Percentiles rank a stretch among this genome's conserved stretches.
These are phyloP conservation scores for Multifurca ochricompacta DNA, from an alignment of 768 basidiomycete species.

Conservation along the genomic window DNA sequence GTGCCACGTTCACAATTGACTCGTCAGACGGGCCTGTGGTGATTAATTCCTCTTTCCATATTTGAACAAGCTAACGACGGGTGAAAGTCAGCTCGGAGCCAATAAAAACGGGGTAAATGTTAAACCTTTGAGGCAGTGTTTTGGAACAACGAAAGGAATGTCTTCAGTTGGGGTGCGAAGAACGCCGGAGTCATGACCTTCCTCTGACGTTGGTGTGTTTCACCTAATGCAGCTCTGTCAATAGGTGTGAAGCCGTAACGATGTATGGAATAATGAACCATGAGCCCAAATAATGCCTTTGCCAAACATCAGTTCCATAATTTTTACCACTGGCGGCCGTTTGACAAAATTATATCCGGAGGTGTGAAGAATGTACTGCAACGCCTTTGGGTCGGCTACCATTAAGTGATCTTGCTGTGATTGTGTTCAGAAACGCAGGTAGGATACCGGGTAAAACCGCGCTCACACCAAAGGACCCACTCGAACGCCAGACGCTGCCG, in stretches of 20 bases:
- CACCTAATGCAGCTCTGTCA: slow-evolving; percentile 7
- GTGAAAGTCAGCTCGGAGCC: not conserved
- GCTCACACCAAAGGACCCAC: slow-evolving; percentile 22
- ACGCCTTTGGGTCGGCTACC: slow-evolving; percentile 16
- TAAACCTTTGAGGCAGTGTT: slow-evolving; percentile 19
- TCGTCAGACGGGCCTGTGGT: not conserved
- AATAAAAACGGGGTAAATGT: not conserved
- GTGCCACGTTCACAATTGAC: slow-evolving; percentile 15
- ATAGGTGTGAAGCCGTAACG: not conserved
- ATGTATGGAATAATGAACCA: slow-evolving; percentile 11
- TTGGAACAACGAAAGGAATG: slow-evolving; percentile 23
- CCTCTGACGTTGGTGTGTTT: slow-evolving; percentile 22
- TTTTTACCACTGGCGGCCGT: not conserved
- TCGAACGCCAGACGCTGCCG: slow-evolving; percentile 20
- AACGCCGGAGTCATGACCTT: slow-evolving; percentile 26
- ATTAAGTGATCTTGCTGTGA: not conserved
- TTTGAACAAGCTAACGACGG: slow-evolving; percentile 18
- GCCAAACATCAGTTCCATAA: slow-evolving; percentile 17
- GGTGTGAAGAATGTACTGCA: slow-evolving; percentile 26
- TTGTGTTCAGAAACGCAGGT: slow-evolving; percentile 3
- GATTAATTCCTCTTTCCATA: slow-evolving; percentile 21
- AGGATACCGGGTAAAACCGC: not conserved
- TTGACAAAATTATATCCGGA: slow-evolving; percentile 24
- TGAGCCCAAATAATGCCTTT: slow-evolving; percentile 18
- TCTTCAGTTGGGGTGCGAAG: slow-evolving; percentile 21